Percentiles rank a stretch among this genome's conserved stretches.
These are phyloP conservation scores for Ophiostoma ulmi DNA, from an alignment of 2,329 filamentous ascomycete genomes.

Conservation along the genomic window DNA sequence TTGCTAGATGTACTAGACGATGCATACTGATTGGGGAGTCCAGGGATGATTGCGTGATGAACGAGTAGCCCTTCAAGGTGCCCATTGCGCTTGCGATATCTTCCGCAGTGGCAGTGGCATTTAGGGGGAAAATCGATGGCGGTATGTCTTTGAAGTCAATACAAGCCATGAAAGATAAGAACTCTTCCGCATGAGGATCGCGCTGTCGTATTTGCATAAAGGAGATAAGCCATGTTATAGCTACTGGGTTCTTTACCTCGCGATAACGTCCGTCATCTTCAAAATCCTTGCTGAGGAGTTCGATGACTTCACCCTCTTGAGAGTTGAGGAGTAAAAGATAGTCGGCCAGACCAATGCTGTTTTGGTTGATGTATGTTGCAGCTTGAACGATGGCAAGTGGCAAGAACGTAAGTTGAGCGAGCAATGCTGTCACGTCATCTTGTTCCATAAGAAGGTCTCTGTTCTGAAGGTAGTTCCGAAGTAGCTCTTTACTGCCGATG, in stretches of 20 bases:
- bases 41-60: neutral
- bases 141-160: conserved; percentile 33
- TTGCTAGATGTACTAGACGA: conserved; percentile 33
- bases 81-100: neutral
- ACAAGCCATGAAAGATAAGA: conserved; percentile 33
- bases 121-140: conserved; percentile 28
- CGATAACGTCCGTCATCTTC: conserved; percentile 22
- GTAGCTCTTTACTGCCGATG: neutral
- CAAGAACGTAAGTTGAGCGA: neutral
- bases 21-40: conserved; percentile 31
- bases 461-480: neutral
- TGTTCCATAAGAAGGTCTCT: neutral
- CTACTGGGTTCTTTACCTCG: conserved; percentile 22
- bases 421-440: neutral
- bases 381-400: neutral
- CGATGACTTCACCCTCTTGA: neutral
- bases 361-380: conserved; percentile 7
- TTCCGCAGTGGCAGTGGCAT: neutral
- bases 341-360: neutral
- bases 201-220: conserved; percentile 26
- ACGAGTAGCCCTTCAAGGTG: neutral
- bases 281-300: conserved; percentile 21
- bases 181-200: conserved; percentile 30
- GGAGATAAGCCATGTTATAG: conserved; percentile 27
- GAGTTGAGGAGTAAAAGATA: neutral